phyloP scores from a whole-genome alignment of 2,329 filamentous ascomycete species.

The Colletotrichum cereale region DNA sequence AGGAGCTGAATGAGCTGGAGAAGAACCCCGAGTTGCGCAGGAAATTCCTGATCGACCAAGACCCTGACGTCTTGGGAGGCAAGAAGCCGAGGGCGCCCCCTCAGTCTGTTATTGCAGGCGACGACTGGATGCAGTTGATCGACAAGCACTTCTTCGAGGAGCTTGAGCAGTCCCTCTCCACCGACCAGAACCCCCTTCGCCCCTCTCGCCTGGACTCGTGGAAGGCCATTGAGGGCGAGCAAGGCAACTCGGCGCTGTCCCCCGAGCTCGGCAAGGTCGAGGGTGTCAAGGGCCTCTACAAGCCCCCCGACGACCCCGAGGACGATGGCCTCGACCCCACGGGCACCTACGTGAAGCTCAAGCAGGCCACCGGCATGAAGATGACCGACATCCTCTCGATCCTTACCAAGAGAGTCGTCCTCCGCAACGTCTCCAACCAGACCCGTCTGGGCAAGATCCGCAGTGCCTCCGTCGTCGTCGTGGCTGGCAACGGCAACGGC shows the following conservation, averaged over 20 bases:
- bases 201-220: constrained; percentile 52
- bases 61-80: constrained; percentile 22
- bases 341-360: constrained; percentile 64
- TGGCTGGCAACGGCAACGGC: constrained; percentile 90
- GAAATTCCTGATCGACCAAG: constrained; percentile 52
- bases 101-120: background rate
- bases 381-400: constrained; percentile 67
- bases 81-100: constrained; percentile 21
- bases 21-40: constrained; percentile 54
- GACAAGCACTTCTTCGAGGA: constrained; percentile 45
- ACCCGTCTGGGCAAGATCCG: constrained; percentile 95
- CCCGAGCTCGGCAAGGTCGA: constrained; percentile 65
- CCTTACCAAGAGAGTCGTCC: constrained; percentile 78
- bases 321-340: constrained; percentile 65
- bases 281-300: constrained; percentile 66
- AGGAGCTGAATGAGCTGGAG: constrained; percentile 59
- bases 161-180: constrained; percentile 42
- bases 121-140: constrained; percentile 38
- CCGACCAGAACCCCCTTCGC: constrained; percentile 46
- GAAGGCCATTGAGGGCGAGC: constrained; percentile 45
- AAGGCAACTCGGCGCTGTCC: constrained; percentile 59
- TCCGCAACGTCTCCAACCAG: constrained; percentile 86
- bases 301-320: constrained; percentile 60
- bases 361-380: constrained; percentile 66
- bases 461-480: constrained; percentile 79